Evolutionary conservation across 2,329 filamentous ascomycete genomes (phyloP).

Genomic region (Pyrenochaeta sp.): DNA sequence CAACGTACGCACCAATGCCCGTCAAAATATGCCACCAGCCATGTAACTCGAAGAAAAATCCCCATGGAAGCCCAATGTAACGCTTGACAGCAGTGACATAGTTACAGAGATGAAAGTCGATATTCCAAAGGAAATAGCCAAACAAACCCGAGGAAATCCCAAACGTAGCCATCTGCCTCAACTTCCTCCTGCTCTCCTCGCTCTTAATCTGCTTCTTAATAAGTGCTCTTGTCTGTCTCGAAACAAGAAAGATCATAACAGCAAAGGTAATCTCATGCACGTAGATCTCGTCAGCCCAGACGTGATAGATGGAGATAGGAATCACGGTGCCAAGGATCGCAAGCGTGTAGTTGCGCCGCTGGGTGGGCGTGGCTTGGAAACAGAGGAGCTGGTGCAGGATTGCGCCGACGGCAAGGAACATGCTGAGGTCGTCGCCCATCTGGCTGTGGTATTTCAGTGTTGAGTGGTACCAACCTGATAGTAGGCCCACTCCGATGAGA

Average conservation of each 20-base stretch:
- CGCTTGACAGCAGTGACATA: conserved; percentile 57
- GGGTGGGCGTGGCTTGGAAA: conserved; percentile 41
- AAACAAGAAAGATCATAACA: conserved; percentile 52
- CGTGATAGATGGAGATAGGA: conserved; percentile 47
- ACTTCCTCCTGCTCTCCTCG: conserved; percentile 26
- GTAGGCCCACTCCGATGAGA: conserved; percentile 54
- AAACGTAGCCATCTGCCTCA: conserved; percentile 38
- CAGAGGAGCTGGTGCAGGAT: conserved; percentile 62
- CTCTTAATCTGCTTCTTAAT: conserved; percentile 39
- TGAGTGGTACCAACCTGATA: conserved; percentile 54
- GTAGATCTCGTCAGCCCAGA: conserved; percentile 51
- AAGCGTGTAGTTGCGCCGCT: conserved; percentile 35
- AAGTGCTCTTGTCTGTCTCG: conserved; percentile 34
- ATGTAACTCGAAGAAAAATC: conserved; percentile 66
- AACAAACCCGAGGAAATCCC: conserved; percentile 56
- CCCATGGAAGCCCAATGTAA: conserved; percentile 62
- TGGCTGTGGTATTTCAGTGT: conserved; percentile 58
- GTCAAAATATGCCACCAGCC: conserved; percentile 72
- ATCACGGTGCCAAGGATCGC: conserved; percentile 41
- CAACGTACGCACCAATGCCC: conserved; percentile 60
- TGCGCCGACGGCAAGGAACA: conserved; percentile 63
- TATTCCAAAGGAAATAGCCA: conserved; percentile 64
- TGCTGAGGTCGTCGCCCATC: conserved; percentile 66
- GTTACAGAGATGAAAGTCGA: conserved; percentile 64
- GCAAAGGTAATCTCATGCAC: conserved; percentile 52